phyloP scores from a whole-genome alignment of 1,284 basidiomycete species.

The Microbotryum intermedium region DNA sequence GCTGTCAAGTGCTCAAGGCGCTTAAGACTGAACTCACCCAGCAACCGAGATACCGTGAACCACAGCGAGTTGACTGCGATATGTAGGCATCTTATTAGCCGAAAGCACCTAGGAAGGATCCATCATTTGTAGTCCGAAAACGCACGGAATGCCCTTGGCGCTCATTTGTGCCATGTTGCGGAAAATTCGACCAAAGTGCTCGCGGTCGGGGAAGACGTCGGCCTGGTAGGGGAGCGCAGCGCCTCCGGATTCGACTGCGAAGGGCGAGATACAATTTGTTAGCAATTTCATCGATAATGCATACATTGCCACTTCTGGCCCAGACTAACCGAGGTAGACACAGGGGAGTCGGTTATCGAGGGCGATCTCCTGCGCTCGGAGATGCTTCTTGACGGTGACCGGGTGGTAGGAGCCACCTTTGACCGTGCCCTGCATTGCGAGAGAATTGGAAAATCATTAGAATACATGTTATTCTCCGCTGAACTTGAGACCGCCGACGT shows the following conservation, averaged over 20 bases:
- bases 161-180: conserved; percentile 88
- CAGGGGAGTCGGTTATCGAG: conserved; percentile 82
- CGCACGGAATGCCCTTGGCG: conserved; percentile 66
- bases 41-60: conserved; percentile 93
- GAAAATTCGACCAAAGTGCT: conserved; percentile 93
- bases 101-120: too few species aligned
- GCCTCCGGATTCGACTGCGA: conserved; percentile 79
- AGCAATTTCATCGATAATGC: neutral
- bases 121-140: neutral
- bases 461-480: too few species aligned
- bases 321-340: conserved; percentile 68
- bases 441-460: too few species aligned
- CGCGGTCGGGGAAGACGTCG: conserved; percentile 76
- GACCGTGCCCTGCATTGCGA: conserved; percentile 49
- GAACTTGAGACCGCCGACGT: conserved; percentile 46
- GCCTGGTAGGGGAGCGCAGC: conserved; percentile 88
- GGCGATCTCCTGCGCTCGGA: conserved; percentile 87
- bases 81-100: too few species aligned
- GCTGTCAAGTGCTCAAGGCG: conserved; percentile 30
- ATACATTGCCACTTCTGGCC: neutral
- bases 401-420: conserved; percentile 92
- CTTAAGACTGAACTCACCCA: conserved; percentile 31
- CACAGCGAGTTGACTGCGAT: conserved; percentile 61
- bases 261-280: too few species aligned
- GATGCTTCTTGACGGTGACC: conserved; percentile 89